phyloP scores from a whole-genome alignment of 1,284 basidiomycete genomes.

The Kwoniella shivajii region DNA sequence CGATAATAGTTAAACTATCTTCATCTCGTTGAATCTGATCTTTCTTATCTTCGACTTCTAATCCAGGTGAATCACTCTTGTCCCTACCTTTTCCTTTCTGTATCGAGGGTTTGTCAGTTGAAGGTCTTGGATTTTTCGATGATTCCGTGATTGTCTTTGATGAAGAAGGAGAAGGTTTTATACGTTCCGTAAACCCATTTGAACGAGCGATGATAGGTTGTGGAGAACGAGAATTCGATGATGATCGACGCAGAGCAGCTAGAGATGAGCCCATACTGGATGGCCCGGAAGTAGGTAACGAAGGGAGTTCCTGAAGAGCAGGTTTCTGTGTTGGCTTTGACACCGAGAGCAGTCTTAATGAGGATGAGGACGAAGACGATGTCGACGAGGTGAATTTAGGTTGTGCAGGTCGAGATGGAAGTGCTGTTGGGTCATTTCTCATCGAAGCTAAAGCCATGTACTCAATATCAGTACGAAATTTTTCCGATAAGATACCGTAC shows the following conservation, averaged over 20 bases:
- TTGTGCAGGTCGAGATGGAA: slow-evolving; percentile 16
- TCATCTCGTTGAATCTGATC: slow-evolving; percentile 51
- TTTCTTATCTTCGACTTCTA: slow-evolving; percentile 7
- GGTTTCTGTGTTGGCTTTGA: neutral
- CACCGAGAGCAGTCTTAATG: neutral
- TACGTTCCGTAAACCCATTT: slow-evolving; percentile 13
- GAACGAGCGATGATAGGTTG: slow-evolving; percentile 4
- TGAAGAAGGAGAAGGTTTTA: neutral
- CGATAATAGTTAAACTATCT: slow-evolving; percentile 69
- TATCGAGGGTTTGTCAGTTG: too few relatives aligned
- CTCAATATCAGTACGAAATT: neutral
- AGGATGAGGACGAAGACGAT: too few relatives aligned
- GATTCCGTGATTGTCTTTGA: neutral
- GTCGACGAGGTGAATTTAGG: slow-evolving; percentile 26
- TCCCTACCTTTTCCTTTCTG: neutral
- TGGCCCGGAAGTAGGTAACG: neutral
- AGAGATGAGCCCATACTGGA: slow-evolving; percentile 17
- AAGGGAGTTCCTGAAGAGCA: slow-evolving; percentile 11
- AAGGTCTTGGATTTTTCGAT: neutral
- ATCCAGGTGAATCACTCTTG: slow-evolving; percentile 1
- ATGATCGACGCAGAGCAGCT: slow-evolving; percentile 17
- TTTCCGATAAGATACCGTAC: neutral
- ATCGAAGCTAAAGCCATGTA: neutral
- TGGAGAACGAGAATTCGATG: neutral
- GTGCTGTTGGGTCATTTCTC: neutral